Conservation (phyloP, 495 filamentous ascomycete species). For the Podospora appendiculata region DNA sequence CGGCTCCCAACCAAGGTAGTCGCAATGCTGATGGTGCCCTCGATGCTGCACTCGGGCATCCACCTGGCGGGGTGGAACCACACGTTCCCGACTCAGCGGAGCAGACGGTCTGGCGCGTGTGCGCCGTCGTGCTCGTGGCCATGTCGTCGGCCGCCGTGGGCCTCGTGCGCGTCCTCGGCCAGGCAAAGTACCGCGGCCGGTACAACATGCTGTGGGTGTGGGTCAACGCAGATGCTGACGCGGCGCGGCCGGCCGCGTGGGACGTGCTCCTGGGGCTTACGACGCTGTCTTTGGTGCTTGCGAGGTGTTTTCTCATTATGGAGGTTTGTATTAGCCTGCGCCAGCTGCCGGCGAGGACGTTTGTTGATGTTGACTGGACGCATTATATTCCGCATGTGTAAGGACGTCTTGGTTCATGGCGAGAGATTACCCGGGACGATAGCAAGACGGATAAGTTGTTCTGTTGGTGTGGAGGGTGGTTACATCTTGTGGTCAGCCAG, state of each 20-base stretch:
- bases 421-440: too few species aligned
- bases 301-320: not conserved
- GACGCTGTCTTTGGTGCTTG: not conserved
- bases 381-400: constrained; percentile 4
- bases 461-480: too few species aligned
- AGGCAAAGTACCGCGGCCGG: not conserved
- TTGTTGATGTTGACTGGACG: constrained; percentile 2
- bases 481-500: too few species aligned
- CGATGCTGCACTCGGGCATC: not conserved
- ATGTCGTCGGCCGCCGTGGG: constrained; percentile 3
- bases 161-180: not conserved
- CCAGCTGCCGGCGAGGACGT: constrained; percentile 1
- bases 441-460: too few species aligned
- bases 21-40: not conserved
- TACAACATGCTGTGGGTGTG: constrained; percentile 11
- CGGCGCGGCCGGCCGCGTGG: not conserved
- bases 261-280: not conserved
- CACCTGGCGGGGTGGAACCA: not conserved
- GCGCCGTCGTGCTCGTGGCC: not conserved
- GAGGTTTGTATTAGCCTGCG: constrained; percentile 3
- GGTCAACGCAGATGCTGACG: constrained; percentile 4
- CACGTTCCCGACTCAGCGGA: not conserved
- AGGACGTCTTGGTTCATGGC: not conserved
- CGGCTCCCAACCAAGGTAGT: not conserved
- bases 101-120: not conserved